phyloP scores from a whole-genome alignment of 2,329 filamentous ascomycete species.

The Pseudocercospora crystallina region DNA sequence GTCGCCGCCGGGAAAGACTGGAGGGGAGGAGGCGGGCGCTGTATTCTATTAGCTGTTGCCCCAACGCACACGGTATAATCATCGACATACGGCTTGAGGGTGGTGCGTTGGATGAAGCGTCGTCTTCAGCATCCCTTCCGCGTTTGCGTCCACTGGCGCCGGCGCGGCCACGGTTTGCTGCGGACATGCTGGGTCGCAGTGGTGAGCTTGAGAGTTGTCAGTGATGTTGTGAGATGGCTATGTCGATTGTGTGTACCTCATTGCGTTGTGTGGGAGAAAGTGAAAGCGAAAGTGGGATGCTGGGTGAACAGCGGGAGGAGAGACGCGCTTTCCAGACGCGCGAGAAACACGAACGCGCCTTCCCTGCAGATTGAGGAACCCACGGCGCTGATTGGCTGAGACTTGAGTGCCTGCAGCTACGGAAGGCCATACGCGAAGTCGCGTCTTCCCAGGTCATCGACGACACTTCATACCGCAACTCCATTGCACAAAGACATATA shows the following conservation, averaged over 20 bases:
- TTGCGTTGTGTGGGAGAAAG: background rate
- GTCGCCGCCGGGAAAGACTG: conserved; percentile 67
- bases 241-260: background rate
- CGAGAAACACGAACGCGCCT: background rate
- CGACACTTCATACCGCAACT: conserved; percentile 10
- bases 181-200: conserved; percentile 65
- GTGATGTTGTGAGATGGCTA: background rate
- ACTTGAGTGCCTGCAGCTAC: too few relatives aligned
- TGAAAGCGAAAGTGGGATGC: background rate
- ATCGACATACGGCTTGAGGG: conserved; percentile 63
- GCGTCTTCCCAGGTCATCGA: too few relatives aligned
- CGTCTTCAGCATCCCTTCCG: conserved; percentile 64
- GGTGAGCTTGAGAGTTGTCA: conserved; percentile 3
- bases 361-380: too few relatives aligned
- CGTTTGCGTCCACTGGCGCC: conserved; percentile 60
- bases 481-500: too few relatives aligned
- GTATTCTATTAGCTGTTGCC: conserved; percentile 18
- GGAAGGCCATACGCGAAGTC: too few relatives aligned
- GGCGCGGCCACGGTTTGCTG: conserved; percentile 72
- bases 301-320: conserved; percentile 4
- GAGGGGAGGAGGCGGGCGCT: conserved; percentile 61
- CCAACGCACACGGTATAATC: background rate
- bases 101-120: conserved; percentile 58
- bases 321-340: background rate
- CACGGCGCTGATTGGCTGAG: too few relatives aligned